Percentiles rank a stretch among this genome's conserved stretches.
These are phyloP conservation scores for Stachybotrys elegans DNA, from an alignment of 2,329 filamentous ascomycete species.

Conservation along the genomic window DNA sequence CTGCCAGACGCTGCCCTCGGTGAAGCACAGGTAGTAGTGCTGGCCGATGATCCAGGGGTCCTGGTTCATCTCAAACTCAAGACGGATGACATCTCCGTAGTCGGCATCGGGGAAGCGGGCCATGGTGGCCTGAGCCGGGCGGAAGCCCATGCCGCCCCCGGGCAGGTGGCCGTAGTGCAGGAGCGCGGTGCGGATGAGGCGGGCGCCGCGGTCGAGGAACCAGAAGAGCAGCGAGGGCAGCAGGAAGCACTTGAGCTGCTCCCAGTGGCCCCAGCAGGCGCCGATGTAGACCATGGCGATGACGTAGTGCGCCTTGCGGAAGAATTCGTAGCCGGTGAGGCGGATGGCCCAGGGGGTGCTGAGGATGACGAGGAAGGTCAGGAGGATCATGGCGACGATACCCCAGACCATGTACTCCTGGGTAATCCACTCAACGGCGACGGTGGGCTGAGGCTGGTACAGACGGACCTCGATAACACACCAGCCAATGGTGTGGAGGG, in stretches of 20 bases:
- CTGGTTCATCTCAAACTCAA: conserved; percentile 61
- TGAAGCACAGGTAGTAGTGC: conserved; percentile 68
- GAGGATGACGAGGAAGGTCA: conserved; percentile 56
- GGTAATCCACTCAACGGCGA: conserved; percentile 50
- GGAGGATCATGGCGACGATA: conserved; percentile 59
- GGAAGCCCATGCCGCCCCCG: conserved; percentile 44
- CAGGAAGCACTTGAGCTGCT: conserved; percentile 62
- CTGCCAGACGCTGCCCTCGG: conserved; percentile 64
- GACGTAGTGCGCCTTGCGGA: conserved; percentile 69
- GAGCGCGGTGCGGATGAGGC: conserved; percentile 52
- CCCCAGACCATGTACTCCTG: conserved; percentile 72
- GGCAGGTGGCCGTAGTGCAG: conserved; percentile 54
- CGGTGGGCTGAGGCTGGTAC: conserved; percentile 66
- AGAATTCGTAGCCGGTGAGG: conserved; percentile 70
- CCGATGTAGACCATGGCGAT: conserved; percentile 71
- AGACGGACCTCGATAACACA: conserved; percentile 59
- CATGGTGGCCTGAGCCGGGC: conserved; percentile 40
- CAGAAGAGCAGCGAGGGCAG: conserved; percentile 61
- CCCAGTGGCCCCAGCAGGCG: conserved; percentile 73
- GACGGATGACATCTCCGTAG: conserved; percentile 57
- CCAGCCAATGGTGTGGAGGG: conserved; percentile 69
- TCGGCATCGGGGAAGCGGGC: conserved; percentile 47
- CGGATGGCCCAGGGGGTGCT: conserved; percentile 54
- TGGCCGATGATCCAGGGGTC: conserved; percentile 61
- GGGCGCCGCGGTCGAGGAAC: conserved; percentile 56